Percentiles rank a stretch among this genome's conserved stretches.
phyloP scores from a whole-genome alignment of 768 basidiomycete species.

The Gymnopilus junonius region DNA sequence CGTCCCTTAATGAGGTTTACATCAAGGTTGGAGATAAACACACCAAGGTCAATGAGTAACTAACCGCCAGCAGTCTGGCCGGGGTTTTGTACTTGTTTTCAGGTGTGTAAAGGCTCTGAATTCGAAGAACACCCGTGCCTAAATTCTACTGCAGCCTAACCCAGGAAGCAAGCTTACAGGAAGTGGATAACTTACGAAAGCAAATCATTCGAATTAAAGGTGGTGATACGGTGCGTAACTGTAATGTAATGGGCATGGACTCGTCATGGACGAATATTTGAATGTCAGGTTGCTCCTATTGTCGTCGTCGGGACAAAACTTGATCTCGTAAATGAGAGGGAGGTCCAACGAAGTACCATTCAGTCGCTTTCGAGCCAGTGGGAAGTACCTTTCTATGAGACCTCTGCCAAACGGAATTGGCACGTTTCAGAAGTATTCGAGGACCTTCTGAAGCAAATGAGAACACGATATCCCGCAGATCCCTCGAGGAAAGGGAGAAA shows the following conservation, averaged over 20 bases:
- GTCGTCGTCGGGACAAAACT: slow-evolving; percentile 88
- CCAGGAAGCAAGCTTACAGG: slow-evolving; percentile 79
- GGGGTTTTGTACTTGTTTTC: slow-evolving; percentile 85
- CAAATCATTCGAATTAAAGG: slow-evolving; percentile 84
- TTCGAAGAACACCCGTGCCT: neutral
- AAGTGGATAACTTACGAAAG: slow-evolving; percentile 79
- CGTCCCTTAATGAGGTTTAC: slow-evolving; percentile 77
- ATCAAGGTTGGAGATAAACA: slow-evolving; percentile 58
- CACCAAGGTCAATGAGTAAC: neutral
- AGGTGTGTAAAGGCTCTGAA: slow-evolving; percentile 46
- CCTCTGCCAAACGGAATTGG: slow-evolving; percentile 87
- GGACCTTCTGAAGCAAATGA: slow-evolving; percentile 78
- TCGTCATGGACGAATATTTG: slow-evolving; percentile 6
- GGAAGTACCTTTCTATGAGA: slow-evolving; percentile 83
- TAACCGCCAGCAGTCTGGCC: slow-evolving; percentile 52
- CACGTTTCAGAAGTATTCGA: slow-evolving; percentile 80
- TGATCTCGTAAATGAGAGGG: slow-evolving; percentile 80
- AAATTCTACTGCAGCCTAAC: slow-evolving; percentile 57
- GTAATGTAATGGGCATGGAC: neutral
- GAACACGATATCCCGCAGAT: slow-evolving; percentile 60
- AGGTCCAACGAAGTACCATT: slow-evolving; percentile 69
- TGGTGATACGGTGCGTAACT: slow-evolving; percentile 54
- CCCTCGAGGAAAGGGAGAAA: slow-evolving; percentile 41
- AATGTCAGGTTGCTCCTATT: slow-evolving; percentile 66
- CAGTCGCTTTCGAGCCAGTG: slow-evolving; percentile 67